These are phyloP conservation scores for Botrytis fragariae DNA, from an alignment of 2,329 filamentous ascomycete species.

Conservation along the genomic window DNA sequence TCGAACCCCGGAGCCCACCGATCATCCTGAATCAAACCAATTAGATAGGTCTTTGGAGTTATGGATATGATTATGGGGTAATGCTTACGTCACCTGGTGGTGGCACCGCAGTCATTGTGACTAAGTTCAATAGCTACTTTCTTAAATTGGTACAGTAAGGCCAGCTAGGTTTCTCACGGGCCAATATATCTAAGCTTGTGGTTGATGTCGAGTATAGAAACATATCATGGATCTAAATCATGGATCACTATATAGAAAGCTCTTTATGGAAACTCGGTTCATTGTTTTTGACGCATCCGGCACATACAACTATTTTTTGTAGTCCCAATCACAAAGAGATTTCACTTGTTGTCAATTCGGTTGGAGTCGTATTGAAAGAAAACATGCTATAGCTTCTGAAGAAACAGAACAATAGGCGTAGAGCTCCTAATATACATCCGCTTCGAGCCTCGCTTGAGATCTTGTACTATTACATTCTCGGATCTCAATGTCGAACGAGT, in stretches of 20 bases:
- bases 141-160: neutral
- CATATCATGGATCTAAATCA: neutral
- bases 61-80: too few species aligned
- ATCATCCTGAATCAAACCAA: neutral
- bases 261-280: neutral
- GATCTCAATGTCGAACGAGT: neutral
- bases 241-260: neutral
- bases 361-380: neutral
- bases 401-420: neutral
- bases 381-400: neutral
- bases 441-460: neutral
- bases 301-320: neutral
- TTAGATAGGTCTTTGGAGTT: neutral
- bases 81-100: neutral
- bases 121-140: neutral
- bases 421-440: neutral
- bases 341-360: neutral
- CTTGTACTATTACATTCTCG: neutral
- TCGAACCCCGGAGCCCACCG: neutral
- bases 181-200: neutral
- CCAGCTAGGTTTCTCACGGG: neutral
- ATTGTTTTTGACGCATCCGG: constrained; percentile 16
- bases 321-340: neutral
- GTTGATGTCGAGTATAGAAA: neutral
- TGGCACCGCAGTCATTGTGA: neutral